A percentile compares a stretch with the other conserved stretches of the same genome.
Conservation (phyloP, 169 alveolate species). For the Toxoplasma gondii region DNA sequence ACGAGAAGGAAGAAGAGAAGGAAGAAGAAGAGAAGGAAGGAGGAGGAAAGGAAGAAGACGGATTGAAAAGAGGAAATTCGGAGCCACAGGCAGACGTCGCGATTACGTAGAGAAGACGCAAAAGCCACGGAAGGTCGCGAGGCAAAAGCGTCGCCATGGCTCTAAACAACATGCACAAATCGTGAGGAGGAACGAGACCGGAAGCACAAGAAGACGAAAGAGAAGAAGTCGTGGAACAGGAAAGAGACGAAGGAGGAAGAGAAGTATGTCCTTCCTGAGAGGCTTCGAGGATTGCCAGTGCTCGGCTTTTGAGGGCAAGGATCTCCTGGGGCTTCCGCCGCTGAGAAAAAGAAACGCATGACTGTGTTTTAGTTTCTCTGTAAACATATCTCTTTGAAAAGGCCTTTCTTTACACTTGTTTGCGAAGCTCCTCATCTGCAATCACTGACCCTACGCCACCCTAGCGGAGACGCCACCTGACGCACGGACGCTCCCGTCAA, state of each 20-base stretch:
- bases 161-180: constrained; percentile 63
- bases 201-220: not conserved
- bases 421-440: too few relatives aligned
- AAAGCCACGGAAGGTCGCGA: constrained; percentile 43
- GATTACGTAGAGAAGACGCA: constrained; percentile 50
- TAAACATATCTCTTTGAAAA: too few relatives aligned
- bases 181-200: constrained; percentile 40
- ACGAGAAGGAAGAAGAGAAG: too few relatives aligned
- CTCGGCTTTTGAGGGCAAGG: constrained; percentile 52
- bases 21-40: not conserved
- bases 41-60: not conserved
- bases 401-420: too few relatives aligned
- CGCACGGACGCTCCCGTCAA: too few relatives aligned
- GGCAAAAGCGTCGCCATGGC: constrained; percentile 61
- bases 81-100: constrained; percentile 37
- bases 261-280: not conserved
- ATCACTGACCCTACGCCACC: too few relatives aligned
- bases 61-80: not conserved
- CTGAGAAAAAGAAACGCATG: not conserved
- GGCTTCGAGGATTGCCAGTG: constrained; percentile 23
- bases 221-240: not conserved
- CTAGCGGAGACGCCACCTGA: too few relatives aligned
- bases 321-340: constrained; percentile 61
- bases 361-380: too few relatives aligned
- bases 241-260: not conserved